A percentile compares a stretch with the other conserved stretches of the same genome.
phyloP scores from a whole-genome alignment of 306 rosid genomes.

The Biancaea sappan region DNA sequence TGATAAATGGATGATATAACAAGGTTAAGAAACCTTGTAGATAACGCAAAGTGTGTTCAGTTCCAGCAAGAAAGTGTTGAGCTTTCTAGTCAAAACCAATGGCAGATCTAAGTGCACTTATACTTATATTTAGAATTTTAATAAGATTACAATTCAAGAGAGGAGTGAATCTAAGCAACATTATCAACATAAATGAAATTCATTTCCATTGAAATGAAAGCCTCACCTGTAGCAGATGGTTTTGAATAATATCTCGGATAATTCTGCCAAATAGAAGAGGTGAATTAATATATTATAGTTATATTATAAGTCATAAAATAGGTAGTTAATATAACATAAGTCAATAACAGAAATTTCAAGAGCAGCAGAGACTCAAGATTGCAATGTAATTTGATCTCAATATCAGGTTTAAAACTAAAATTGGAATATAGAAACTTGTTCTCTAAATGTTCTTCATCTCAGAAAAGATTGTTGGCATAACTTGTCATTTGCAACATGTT shows the following conservation, averaged over 20 bases:
- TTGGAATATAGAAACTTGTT: slow-evolving; percentile 1
- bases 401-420: slow-evolving; percentile 18
- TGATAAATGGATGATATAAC: slow-evolving; percentile 17
- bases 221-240: slow-evolving; percentile 91
- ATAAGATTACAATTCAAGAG: slow-evolving; percentile 10
- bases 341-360: slow-evolving; percentile 1
- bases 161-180: not conserved
- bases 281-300: slow-evolving; percentile 13
- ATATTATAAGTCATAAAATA: slow-evolving; percentile 24
- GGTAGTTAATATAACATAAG: slow-evolving; percentile 11
- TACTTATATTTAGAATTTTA: not conserved
- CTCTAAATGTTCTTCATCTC: slow-evolving; percentile 26
- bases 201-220: slow-evolving; percentile 34
- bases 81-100: slow-evolving; percentile 19
- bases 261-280: slow-evolving; percentile 58
- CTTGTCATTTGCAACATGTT: not conserved
- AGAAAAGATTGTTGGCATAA: slow-evolving; percentile 18
- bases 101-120: slow-evolving; percentile 13
- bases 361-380: not conserved
- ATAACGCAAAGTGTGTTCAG: not conserved
- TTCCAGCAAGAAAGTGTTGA: slow-evolving; percentile 28
- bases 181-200: slow-evolving; percentile 12
- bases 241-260: slow-evolving; percentile 96
- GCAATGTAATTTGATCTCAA: slow-evolving; percentile 3
- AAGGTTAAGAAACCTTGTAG: slow-evolving; percentile 3